Evolutionary conservation across 306 rosid species (phyloP).

Genomic region (Sesbania bispinosa): DNA sequence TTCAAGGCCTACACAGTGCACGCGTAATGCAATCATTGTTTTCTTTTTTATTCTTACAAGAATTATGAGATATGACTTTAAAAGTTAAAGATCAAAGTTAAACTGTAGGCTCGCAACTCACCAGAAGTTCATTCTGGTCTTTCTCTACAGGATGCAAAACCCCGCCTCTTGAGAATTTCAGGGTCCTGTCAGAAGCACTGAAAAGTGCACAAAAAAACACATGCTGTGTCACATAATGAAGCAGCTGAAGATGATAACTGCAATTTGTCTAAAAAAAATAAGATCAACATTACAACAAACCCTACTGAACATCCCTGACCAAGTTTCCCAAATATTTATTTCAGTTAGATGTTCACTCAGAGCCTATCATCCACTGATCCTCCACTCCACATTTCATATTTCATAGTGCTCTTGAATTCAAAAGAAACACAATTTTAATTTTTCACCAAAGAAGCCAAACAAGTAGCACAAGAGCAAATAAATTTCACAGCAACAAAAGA

Average conservation of each 20-base stretch:
- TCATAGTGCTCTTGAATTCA: background rate
- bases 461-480: background rate
- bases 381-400: too few relatives aligned
- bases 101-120: slow-evolving; percentile 47
- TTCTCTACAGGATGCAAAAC: slow-evolving; percentile 31
- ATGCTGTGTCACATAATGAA: slow-evolving; percentile 5
- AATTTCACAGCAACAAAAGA: background rate
- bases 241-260: background rate
- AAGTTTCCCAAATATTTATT: background rate
- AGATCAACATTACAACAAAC: background rate
- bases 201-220: slow-evolving; percentile 12
- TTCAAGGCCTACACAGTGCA: background rate
- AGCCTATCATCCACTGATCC: background rate
- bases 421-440: background rate
- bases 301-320: background rate
- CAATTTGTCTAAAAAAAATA: background rate
- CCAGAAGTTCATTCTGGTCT: slow-evolving; percentile 44
- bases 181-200: slow-evolving; percentile 83
- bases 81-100: background rate
- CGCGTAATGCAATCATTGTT: background rate
- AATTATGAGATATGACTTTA: background rate
- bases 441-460: background rate
- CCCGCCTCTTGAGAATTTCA: slow-evolving; percentile 36
- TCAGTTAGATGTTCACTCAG: background rate
- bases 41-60: background rate